Evolutionary conservation across 805 yeast genomes (phyloP).

Genomic region (Ogataea nonfermentans): DNA sequence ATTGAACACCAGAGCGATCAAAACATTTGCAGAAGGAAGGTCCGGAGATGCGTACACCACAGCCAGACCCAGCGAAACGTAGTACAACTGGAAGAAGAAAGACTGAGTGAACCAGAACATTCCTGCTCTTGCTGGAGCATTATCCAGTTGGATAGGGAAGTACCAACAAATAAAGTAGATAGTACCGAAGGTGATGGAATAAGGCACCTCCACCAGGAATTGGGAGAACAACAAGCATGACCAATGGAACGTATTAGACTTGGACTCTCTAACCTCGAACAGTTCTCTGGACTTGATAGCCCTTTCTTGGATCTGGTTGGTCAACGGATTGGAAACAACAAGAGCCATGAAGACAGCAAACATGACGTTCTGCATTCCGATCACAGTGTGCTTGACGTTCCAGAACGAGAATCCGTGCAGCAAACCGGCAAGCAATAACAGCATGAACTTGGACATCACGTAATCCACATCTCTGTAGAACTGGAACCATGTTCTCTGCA

Average conservation of each 20-base stretch:
- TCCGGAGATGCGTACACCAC: constrained; percentile 60
- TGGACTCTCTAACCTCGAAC: constrained; percentile 67
- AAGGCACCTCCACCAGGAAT: constrained; percentile 59
- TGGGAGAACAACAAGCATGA: constrained; percentile 53
- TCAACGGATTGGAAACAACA: constrained; percentile 54
- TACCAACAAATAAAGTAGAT: constrained; percentile 43
- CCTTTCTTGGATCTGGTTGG: constrained; percentile 62
- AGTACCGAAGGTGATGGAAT: constrained; percentile 48
- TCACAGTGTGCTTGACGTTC: constrained; percentile 48
- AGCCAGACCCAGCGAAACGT: constrained; percentile 51
- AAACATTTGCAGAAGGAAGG: constrained; percentile 63
- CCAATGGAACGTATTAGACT: constrained; percentile 77
- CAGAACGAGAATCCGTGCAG: constrained; percentile 60
- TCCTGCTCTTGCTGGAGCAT: constrained; percentile 43
- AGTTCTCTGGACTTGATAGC: constrained; percentile 58
- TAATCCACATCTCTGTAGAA: constrained; percentile 50
- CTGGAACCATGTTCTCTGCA: constrained; percentile 39
- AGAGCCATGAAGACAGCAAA: constrained; percentile 53
- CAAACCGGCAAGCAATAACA: constrained; percentile 40
- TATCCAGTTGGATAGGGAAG: constrained; percentile 36
- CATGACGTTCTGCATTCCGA: constrained; percentile 61
- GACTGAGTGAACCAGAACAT: constrained; percentile 39
- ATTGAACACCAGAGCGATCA: constrained; percentile 53
- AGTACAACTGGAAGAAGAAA: constrained; percentile 44
- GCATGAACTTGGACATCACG: constrained; percentile 45